Evolutionary conservation across 2,329 filamentous ascomycete genomes (phyloP), one percentile per base, ranked within the genome.

Genomic region (Trichoderma arundinaceum): DNA sequence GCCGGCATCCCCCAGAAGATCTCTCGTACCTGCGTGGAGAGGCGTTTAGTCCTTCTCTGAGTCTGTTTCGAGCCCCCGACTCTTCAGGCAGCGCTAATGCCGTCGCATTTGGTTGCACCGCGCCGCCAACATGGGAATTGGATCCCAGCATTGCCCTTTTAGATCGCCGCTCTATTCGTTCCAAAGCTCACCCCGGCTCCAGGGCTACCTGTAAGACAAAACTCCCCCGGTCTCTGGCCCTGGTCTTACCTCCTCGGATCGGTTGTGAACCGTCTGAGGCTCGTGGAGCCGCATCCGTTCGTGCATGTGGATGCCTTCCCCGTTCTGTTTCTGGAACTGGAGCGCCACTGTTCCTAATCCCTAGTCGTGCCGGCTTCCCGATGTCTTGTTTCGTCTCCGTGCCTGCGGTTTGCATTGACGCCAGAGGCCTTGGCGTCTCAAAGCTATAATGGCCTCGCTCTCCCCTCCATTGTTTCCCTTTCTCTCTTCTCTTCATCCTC

Each of bases 401-500:
- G 64, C 52, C 68, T 67, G 64, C 66, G 66, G 68, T 68, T 61
- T 69, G 70, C 69, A 79, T 80, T 79, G 79, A 77, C 71, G 72
- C 68, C 68, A 64, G 74, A 76, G 73, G 72, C 76, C 78, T 81
- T 79, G 80, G 78, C 77, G 76, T 72, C 71, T 68, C 68, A 68
- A 69, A 70, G 73, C 67, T 72, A 74, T 73, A 72, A 76, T 74
- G 69, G 33, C 52, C 49, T 46, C 65, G 44, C 19, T 48, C 39
- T 44, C 51, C 51, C 65, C 69, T 67, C 67, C 70, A 68, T 67
- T 66, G 70, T 72, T 71, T 70, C 72, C 72, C 72, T 69, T 70
- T 72, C 65, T 74, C 71, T 74, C 72, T 73, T 76, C 76, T 73
- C 71, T 71, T 70, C 66, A 73, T 69, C 67, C 64, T 62, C 71